phyloP scores from a whole-genome alignment of 257 asterid species.

The Penstemon davidsonii region DNA sequence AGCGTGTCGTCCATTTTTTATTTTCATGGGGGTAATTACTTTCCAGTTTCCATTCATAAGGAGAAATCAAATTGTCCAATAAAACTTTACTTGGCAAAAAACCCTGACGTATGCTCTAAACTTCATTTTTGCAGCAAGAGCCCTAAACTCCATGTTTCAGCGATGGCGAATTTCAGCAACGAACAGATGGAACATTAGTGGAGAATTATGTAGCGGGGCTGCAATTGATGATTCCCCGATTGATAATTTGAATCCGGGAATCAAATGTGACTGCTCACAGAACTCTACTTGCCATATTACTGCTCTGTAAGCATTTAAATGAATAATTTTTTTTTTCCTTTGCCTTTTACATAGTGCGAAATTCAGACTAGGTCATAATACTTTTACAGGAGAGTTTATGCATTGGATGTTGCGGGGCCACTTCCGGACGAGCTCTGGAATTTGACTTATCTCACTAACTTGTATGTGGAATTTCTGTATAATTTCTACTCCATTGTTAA shows the following conservation, averaged over 20 bases:
- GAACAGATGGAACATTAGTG: slow-evolving; percentile 25
- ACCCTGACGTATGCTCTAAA: too few species aligned
- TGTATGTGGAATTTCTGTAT: too few species aligned
- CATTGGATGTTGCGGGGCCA: slow-evolving; percentile 31
- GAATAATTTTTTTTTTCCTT: neutral
- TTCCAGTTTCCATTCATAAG: too few species aligned
- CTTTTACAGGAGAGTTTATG: slow-evolving; percentile 44
- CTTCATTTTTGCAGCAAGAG: slow-evolving; percentile 17
- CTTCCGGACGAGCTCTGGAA: slow-evolving; percentile 57
- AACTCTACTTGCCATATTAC: slow-evolving; percentile 23
- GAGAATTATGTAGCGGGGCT: slow-evolving; percentile 18
- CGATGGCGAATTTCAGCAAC: slow-evolving; percentile 10
- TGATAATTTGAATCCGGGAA: neutral
- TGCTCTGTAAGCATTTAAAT: slow-evolving; percentile 9
- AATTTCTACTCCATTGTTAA: neutral
- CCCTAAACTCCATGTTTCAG: slow-evolving; percentile 14
- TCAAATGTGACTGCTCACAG: slow-evolving; percentile 24
- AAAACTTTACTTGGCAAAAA: neutral
- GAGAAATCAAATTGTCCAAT: neutral
- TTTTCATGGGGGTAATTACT: too few species aligned
- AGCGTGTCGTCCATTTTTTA: too few species aligned
- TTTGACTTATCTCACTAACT: slow-evolving; percentile 42
- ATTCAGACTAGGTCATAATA: neutral
- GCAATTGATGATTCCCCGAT: slow-evolving; percentile 11
- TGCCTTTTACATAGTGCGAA: neutral